Percentiles rank a stretch among this genome's conserved stretches.
These are phyloP conservation scores for Pseudogymnoascus sp. DNA, from an alignment of 2,329 filamentous ascomycete species.

Conservation along the genomic window DNA sequence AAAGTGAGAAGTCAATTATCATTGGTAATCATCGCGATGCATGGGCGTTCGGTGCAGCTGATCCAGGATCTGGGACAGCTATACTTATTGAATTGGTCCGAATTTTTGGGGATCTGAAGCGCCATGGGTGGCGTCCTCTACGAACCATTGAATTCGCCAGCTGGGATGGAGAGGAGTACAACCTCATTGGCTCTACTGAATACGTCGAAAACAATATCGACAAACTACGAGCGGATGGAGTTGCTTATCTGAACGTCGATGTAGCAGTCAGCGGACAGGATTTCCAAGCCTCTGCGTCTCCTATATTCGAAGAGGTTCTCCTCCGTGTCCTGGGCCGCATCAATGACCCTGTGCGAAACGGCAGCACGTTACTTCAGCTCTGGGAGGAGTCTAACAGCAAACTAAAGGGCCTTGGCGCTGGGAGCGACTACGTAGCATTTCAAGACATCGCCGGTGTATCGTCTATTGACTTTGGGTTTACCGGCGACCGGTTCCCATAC, in stretches of 20 bases:
- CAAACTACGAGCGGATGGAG: conserved; percentile 62
- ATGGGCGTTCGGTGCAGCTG: conserved; percentile 81
- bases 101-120: conserved; percentile 71
- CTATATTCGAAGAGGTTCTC: conserved; percentile 67
- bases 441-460: conserved; percentile 86
- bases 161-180: conserved; percentile 93
- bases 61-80: conserved; percentile 82
- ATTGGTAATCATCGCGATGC: conserved; percentile 91
- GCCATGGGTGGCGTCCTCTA: conserved; percentile 78
- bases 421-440: conserved; percentile 82
- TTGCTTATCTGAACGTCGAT: conserved; percentile 89
- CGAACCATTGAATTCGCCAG: conserved; percentile 96
- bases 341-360: conserved; percentile 62
- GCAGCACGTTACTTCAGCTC: conserved; percentile 58
- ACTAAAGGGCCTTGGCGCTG: conserved; percentile 64
- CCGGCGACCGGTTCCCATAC: conserved; percentile 59
- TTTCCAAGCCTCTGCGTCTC: conserved; percentile 74
- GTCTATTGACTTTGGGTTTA: conserved; percentile 77
- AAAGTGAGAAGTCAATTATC: conserved; percentile 74
- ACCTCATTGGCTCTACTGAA: conserved; percentile 88
- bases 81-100: conserved; percentile 84
- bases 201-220: conserved; percentile 83
- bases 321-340: conserved; percentile 68
- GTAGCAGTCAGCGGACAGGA: conserved; percentile 67
- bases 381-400: conserved; percentile 62